Evolutionary conservation across 2,329 filamentous ascomycete genomes (phyloP).

Genomic region (Fusarium fujikuroi): DNA sequence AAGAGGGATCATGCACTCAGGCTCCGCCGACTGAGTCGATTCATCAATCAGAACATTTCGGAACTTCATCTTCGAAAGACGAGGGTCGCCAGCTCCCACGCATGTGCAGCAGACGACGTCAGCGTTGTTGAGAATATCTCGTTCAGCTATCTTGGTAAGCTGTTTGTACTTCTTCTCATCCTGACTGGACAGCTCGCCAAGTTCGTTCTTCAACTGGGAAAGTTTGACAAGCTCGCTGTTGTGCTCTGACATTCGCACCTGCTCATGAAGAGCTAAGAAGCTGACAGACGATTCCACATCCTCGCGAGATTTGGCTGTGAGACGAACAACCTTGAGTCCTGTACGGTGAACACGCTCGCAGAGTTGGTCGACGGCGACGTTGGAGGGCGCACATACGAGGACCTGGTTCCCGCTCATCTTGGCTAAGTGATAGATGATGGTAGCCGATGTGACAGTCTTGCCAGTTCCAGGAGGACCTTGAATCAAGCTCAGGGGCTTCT

Average conservation of each 20-base stretch:
- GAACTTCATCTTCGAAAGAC: conserved; percentile 97
- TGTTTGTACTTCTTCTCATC: conserved; percentile 99
- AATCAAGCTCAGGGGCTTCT: conserved; percentile 93
- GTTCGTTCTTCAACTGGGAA: conserved; percentile 89
- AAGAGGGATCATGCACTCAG: conserved; percentile 98
- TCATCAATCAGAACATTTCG: conserved; percentile 98
- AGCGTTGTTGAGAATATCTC: conserved; percentile 92
- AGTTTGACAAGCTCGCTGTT: conserved; percentile 94
- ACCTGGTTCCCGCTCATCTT: conserved; percentile 96
- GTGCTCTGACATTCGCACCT: conserved; percentile 96
- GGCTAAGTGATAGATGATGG: conserved; percentile 96
- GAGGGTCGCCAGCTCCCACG: conserved; percentile 94
- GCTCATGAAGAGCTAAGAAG: conserved; percentile 94
- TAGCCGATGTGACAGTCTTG: conserved; percentile 98
- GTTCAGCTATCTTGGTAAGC: conserved; percentile 90
- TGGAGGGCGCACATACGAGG: conserved; percentile 95
- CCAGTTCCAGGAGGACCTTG: conserved; percentile 97
- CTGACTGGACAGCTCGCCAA: conserved; percentile 91
- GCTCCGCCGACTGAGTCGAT: conserved; percentile 97
- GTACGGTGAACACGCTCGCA: conserved; percentile 97
- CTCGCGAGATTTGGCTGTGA: conserved; percentile 98
- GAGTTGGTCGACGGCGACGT: conserved; percentile 97
- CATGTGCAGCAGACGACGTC: conserved; percentile 99
- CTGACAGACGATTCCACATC: conserved; percentile 99
- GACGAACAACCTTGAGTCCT: conserved; percentile 93